phyloP scores from a whole-genome alignment of 2,329 filamentous ascomycete species.

The Drechslerella coelobrocha region DNA sequence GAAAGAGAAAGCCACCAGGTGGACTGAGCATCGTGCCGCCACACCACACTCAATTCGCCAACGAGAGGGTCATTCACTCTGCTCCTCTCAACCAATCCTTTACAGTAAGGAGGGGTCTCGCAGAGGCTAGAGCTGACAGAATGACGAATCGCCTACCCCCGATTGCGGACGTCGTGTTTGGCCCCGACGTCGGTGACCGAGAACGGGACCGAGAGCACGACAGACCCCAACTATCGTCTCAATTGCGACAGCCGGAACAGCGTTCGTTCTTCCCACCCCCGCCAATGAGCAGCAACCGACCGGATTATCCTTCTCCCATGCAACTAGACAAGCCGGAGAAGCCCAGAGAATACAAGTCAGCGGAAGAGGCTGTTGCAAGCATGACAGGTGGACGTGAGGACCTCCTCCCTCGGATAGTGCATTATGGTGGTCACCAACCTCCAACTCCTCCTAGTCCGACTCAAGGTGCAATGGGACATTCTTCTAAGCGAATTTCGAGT shows the following conservation, averaged over 20 bases:
- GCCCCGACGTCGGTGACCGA: constrained; percentile 70
- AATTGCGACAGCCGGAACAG: constrained; percentile 46
- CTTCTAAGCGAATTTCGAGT: constrained; percentile 55
- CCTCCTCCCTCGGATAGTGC: constrained; percentile 87
- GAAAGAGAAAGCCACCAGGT: constrained; percentile 78
- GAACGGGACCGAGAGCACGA: constrained; percentile 55
- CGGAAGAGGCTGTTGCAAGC: constrained; percentile 91
- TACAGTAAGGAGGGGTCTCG: constrained; percentile 73
- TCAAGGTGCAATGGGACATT: constrained; percentile 56
- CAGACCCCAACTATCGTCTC: constrained; percentile 52
- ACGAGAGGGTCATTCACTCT: constrained; percentile 95
- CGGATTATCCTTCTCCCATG: constrained; percentile 66
- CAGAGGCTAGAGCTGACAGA: constrained; percentile 47
- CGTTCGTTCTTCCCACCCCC: constrained; percentile 52
- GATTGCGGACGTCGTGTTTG: constrained; percentile 86
- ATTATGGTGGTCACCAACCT: constrained; percentile 92
- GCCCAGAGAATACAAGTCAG: constrained; percentile 87
- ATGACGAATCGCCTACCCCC: constrained; percentile 80
- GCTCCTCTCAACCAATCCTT: constrained; percentile 94
- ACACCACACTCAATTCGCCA: constrained; percentile 86
- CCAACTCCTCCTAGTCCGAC: constrained; percentile 81
- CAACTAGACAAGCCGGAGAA: constrained; percentile 64
- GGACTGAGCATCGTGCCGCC: constrained; percentile 95
- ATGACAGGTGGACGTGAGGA: constrained; percentile 91
- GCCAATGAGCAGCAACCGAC: constrained; percentile 62